Evolutionary conservation across 768 basidiomycete genomes (phyloP), one percentile per base, ranked within the genome.

Genomic region (Trametes elegans): DNA sequence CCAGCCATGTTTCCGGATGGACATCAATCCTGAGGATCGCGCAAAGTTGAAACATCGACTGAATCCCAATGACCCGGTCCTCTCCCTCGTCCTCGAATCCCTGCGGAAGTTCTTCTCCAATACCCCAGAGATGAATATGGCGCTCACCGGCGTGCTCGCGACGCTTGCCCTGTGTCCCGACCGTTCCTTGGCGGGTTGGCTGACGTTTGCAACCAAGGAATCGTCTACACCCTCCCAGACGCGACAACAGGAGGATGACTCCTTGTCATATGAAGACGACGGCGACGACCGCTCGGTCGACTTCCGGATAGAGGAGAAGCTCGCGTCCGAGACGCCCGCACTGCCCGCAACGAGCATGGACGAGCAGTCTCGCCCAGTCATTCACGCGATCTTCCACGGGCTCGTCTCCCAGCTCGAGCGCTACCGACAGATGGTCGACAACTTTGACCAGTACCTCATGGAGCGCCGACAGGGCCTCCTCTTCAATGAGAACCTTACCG

Each of bases 401-500:
- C 82, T 97, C 4, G 85, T 93, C 38, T 76, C 79, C 16, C 90
- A 94, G 62, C 79, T 98, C 8, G 88, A 93, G 62, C 77, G 80
- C 40, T 94, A 94, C 72, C 85, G 93, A 7, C 75, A 79, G 35
- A 67, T 78, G 18, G 84, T 96, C 26, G 79, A 86, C 19, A 74
- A 86, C 41, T 97, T 98, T 65, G 93, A 98, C 73, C 81, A 80
- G 65, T 90, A 83, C 64, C 80, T 98, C 3, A 69, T 83, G 2
- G 92, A 98, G 70, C 81, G 96, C 31, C 81, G 96, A 16, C 88
- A 88, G 65, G 95, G 94, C 2, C 76, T 98, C 8, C 72, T 96
- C 16, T 97, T 96, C 70, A 88, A 88, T 3, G 94, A 97, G 71
- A 94, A 94, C 66, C 73, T 97, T 31, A 89, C 85, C 7, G 96